Evolutionary conservation across 2,329 filamentous ascomycete species (phyloP), one percentile per base, ranked within the genome.

Genomic region (Nigrograna mackinnonii): DNA sequence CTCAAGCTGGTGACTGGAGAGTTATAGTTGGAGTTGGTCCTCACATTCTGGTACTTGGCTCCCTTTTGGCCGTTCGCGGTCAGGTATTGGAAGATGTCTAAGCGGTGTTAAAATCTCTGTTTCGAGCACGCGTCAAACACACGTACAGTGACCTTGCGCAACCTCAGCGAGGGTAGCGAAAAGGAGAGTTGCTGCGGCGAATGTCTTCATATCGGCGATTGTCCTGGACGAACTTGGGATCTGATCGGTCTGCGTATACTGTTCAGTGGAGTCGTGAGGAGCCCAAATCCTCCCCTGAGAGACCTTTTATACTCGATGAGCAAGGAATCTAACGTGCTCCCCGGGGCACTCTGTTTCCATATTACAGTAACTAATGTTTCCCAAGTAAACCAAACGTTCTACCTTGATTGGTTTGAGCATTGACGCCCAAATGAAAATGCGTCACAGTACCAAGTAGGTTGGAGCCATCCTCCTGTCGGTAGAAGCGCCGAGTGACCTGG

Each of bases 31-130:
- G 66, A 64, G 41, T 69, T 68, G 13, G 47, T 57, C n/a, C 67
- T 54, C 35, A 70, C 55, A 47, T 68, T 66, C 44, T 69, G 64
- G 42, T 63, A 67, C 9, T 54, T 49, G 14, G 46, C 58, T 26
- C 64, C 65, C 46, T 67, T 64, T 9, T 41, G 47, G 22, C 64
- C 64, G 44, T 68, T 68, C 20, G 64, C 61, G n/a, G 58, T 67
- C 5, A 70, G 53, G 49, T 49, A 55, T 37, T 69, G 54, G 58
- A 69, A 70, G 35, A 67, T 68, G 48, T 70, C 66, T 69, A 38
- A 13, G 13, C 7, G 11, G 17, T 6, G 32, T 39, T 34, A 39
- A 6, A 7, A 12, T 11, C 28, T 17, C 16, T 5, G 19, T 18
- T 19, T 11, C 9, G 13, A n/a, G 12, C 24, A 5, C 7, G 26